phyloP scores from a whole-genome alignment of 495 filamentous ascomycete species.

The Hypomontagnella submonticulosa region DNA sequence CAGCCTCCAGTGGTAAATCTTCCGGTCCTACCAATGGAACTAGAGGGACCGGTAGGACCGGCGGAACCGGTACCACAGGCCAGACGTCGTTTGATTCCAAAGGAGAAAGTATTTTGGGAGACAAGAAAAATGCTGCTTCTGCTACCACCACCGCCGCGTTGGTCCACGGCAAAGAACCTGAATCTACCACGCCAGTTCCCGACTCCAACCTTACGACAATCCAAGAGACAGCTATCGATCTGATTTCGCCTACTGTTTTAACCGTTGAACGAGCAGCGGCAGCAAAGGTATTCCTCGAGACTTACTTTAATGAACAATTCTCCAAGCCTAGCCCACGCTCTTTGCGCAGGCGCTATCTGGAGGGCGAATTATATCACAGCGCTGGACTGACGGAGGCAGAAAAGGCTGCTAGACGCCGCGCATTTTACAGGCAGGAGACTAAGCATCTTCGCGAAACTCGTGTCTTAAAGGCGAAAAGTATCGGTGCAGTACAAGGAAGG shows the following conservation, averaged over 20 bases:
- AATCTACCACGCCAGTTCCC: slow-evolving; percentile 38
- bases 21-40: slow-evolving; percentile 45
- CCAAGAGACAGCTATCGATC: slow-evolving; percentile 52
- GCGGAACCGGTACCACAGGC: slow-evolving; percentile 47
- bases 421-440: slow-evolving; percentile 74
- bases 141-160: slow-evolving; percentile 21
- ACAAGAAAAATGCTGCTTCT: slow-evolving; percentile 28
- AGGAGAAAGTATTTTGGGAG: slow-evolving; percentile 35
- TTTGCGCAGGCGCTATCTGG: slow-evolving; percentile 73
- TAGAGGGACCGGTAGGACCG: slow-evolving; percentile 44
- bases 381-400: slow-evolving; percentile 66
- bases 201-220: slow-evolving; percentile 55
- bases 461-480: slow-evolving; percentile 70
- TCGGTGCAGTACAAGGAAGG: slow-evolving; percentile 45
- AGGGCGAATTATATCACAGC: slow-evolving; percentile 66
- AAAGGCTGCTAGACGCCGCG: slow-evolving; percentile 60
- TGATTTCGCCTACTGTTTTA: slow-evolving; percentile 68
- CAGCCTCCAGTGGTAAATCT: slow-evolving; percentile 48
- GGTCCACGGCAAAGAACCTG: slow-evolving; percentile 40
- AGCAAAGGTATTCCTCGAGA: slow-evolving; percentile 89
- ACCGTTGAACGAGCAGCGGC: slow-evolving; percentile 82
- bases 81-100: slow-evolving; percentile 59
- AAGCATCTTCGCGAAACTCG: slow-evolving; percentile 80
- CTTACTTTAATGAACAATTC: slow-evolving; percentile 76
- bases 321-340: slow-evolving; percentile 67